Base-by-base conservation (phyloP, 2,329 filamentous ascomycete species). In the Botrytis fabae region DNA sequence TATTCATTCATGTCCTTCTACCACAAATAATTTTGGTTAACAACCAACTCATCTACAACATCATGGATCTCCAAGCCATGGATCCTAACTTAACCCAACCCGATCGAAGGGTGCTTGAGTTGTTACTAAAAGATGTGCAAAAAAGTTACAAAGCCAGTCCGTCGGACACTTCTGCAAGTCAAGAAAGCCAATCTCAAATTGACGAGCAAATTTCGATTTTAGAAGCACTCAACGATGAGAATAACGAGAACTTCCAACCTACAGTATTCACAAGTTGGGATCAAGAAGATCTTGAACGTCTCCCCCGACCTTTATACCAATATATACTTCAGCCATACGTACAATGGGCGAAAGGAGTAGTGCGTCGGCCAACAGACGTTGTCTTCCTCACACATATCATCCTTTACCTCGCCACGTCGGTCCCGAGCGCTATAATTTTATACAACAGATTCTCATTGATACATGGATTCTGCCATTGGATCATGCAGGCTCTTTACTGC, bases 351-450 rank as follows among this genome's bases (percentile, higher is more conserved):
- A 73, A 75, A 63, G 73, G 73, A 8, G 73, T 78, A 9, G 77
- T 78, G 6, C 75, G 77, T 25, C 73, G 74, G 32, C 70, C 75
- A 28, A 77, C 91, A 1, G 93, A 95, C 80, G 91, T 95, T 28
- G 88, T 94, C 64, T 93, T 95, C 86, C 81, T 95, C 72, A 93
- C 91, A 0, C 92, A 95, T 80, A 85, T 95, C 35, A 80, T 94
- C 51, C 82, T 94, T 40, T 95, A 95, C 83, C 86, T 91, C 74
- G 84, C 83, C 71, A 93, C 92, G 1, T 90, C 90, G 1, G 81
- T 95, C 0, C 91, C 92, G 1, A 93, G 91, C 75, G 92, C 91
- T 0, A 74, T 90, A 14, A 85, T 86, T 71, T 85, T 95, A 20
- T 93, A 89, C 81, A 84, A 86, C 77, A 83, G 85, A 78, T 95